A percentile compares a stretch with the other conserved stretches of the same genome.
Evolutionary conservation across 148 eudicot species (phyloP).

Genomic region (Vaccinium vitisidaea): DNA sequence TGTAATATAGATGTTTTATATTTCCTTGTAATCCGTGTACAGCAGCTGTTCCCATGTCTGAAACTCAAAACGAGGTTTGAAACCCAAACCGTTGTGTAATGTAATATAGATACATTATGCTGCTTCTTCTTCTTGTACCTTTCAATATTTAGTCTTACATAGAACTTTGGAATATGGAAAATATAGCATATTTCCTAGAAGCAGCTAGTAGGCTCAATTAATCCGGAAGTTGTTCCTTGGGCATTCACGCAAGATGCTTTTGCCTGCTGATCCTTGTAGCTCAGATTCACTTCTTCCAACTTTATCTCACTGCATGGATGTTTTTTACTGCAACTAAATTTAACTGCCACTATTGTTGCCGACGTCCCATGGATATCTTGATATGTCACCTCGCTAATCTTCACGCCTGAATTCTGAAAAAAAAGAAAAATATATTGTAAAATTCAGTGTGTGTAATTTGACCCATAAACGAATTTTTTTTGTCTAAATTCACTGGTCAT

Average conservation of each 20-base stretch:
- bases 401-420: background rate
- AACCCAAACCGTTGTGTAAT: too few species aligned
- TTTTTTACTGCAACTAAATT: background rate
- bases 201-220: background rate
- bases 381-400: background rate
- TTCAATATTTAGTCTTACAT: background rate
- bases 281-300: background rate
- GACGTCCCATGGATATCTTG: slow-evolving; percentile 5
- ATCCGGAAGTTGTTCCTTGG: background rate
- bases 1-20: too few species aligned
- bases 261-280: background rate
- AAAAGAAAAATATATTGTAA: background rate
- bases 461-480: background rate
- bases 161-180: background rate
- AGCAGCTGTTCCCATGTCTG: too few species aligned
- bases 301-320: background rate
- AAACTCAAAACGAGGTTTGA: background rate
- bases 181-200: background rate
- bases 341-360: background rate
- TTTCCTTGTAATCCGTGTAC: too few species aligned
- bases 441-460: background rate
- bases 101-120: too few species aligned
- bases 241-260: background rate
- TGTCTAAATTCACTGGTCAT: background rate
- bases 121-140: background rate